phyloP scores from a whole-genome alignment of 257 asterid genomes.

The Dorcoceras hygrometricum region DNA sequence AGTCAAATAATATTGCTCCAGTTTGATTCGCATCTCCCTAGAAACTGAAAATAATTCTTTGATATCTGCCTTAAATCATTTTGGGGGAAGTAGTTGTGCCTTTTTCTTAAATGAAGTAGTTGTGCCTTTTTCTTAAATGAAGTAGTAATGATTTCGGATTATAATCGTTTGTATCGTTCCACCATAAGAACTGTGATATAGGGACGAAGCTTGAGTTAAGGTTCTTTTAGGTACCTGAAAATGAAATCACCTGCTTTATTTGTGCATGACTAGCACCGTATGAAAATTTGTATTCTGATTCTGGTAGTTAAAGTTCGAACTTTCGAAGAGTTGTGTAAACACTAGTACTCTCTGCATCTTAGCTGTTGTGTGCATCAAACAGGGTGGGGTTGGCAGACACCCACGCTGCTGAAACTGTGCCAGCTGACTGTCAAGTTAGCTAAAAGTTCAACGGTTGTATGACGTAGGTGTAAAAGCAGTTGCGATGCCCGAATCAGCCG shows the following conservation, averaged over 20 bases:
- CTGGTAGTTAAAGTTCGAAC: not conserved
- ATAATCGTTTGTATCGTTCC: not conserved
- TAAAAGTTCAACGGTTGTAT: not conserved
- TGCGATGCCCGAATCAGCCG: conserved; percentile 62
- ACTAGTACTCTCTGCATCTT: not conserved
- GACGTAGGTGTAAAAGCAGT: conserved; percentile 63
- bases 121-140: too few species aligned
- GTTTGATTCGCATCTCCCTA: not conserved
- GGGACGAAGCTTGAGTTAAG: not conserved
- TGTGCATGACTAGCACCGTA: not conserved
- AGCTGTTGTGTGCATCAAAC: not conserved
- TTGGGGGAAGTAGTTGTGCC: not conserved
- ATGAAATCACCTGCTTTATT: not conserved
- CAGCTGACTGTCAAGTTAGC: not conserved
- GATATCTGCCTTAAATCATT: not conserved
- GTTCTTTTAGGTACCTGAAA: not conserved
- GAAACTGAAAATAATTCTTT: not conserved
- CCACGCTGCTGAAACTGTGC: not conserved
- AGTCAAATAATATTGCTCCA: not conserved
- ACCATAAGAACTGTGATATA: not conserved
- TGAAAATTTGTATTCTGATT: not conserved
- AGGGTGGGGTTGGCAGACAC: conserved; percentile 9
- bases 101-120: too few species aligned
- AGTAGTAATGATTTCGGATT: not conserved
- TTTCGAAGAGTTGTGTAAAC: not conserved